These are phyloP conservation scores for Starmerella floris DNA, from an alignment of 805 yeast genomes.

Conservation along the genomic window DNA sequence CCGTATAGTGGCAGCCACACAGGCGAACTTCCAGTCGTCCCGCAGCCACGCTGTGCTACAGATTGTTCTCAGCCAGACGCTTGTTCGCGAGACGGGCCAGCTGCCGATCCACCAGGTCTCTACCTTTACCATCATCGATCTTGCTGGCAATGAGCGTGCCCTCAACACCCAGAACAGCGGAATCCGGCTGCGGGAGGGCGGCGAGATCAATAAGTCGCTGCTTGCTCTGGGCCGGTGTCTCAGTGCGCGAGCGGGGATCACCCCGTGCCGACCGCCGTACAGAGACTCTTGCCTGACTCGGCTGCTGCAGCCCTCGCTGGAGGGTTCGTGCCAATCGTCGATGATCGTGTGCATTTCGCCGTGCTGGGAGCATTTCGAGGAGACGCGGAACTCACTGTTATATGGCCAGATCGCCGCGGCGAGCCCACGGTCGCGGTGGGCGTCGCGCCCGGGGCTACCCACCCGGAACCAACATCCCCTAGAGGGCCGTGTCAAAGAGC, in stretches of 20 bases:
- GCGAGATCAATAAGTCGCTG: slow-evolving; percentile 78
- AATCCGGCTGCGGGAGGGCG: slow-evolving; percentile 72
- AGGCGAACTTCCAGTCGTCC: slow-evolving; percentile 80
- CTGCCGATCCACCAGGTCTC: slow-evolving; percentile 31
- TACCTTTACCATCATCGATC: slow-evolving; percentile 68
- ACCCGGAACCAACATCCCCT: not conserved
- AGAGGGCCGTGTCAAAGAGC: not conserved
- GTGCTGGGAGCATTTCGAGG: slow-evolving; percentile 76
- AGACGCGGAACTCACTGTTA: slow-evolving; percentile 76
- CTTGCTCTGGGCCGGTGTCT: slow-evolving; percentile 89
- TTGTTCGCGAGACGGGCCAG: not conserved
- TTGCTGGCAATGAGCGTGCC: slow-evolving; percentile 94
- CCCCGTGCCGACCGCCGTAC: slow-evolving; percentile 45
- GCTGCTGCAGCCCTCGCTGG: slow-evolving; percentile 72
- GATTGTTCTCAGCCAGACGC: slow-evolving; percentile 26
- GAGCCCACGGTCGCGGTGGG: not conserved
- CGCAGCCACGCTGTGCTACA: slow-evolving; percentile 91
- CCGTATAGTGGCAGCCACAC: slow-evolving; percentile 75
- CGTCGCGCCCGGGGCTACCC: not conserved
- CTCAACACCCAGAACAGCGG: slow-evolving; percentile 81
- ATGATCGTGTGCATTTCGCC: slow-evolving; percentile 95
- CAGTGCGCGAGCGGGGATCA: slow-evolving; percentile 43
- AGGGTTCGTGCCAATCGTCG: slow-evolving; percentile 88
- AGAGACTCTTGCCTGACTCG: slow-evolving; percentile 84
- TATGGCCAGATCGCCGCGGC: slow-evolving; percentile 39